Evolutionary conservation across 768 basidiomycete species (phyloP).

Genomic region (Naganishia kalamii): DNA sequence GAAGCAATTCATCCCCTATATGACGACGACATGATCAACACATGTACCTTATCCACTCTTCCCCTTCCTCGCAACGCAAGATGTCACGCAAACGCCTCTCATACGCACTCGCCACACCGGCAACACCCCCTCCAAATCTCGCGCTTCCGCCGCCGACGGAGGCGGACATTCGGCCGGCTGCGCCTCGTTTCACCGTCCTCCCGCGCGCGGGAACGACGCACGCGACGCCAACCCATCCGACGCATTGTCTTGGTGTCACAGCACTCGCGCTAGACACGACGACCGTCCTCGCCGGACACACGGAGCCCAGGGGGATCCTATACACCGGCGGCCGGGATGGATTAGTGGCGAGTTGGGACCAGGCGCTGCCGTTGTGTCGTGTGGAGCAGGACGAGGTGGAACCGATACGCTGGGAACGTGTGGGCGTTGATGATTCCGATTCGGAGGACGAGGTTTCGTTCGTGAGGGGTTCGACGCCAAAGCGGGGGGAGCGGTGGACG

Average conservation of each 20-base stretch:
- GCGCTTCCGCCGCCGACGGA: neutral
- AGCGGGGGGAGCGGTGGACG: too few species aligned
- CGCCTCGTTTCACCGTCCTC: neutral
- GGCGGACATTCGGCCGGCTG: neutral
- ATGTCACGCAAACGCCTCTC: neutral
- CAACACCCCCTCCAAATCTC: neutral
- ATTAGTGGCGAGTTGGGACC: slow-evolving; percentile 78
- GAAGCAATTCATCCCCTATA: too few species aligned
- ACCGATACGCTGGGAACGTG: slow-evolving; percentile 50
- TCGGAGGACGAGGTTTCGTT: too few species aligned
- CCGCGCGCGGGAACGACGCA: neutral
- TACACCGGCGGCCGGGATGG: slow-evolving; percentile 89
- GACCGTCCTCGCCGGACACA: slow-evolving; percentile 64
- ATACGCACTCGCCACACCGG: neutral
- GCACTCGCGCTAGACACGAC: slow-evolving; percentile 81
- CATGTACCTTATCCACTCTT: neutral
- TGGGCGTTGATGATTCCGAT: slow-evolving; percentile 64
- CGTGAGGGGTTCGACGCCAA: too few species aligned
- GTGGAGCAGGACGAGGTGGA: slow-evolving; percentile 26
- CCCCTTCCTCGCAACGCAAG: neutral
- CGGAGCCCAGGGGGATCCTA: slow-evolving; percentile 70
- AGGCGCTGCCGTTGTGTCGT: slow-evolving; percentile 60
- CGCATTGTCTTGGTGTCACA: slow-evolving; percentile 78
- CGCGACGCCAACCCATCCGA: slow-evolving; percentile 52
- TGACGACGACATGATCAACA: too few species aligned